phyloP scores from a whole-genome alignment of 2,329 filamentous ascomycete species.

The Fonsecaea erecta region DNA sequence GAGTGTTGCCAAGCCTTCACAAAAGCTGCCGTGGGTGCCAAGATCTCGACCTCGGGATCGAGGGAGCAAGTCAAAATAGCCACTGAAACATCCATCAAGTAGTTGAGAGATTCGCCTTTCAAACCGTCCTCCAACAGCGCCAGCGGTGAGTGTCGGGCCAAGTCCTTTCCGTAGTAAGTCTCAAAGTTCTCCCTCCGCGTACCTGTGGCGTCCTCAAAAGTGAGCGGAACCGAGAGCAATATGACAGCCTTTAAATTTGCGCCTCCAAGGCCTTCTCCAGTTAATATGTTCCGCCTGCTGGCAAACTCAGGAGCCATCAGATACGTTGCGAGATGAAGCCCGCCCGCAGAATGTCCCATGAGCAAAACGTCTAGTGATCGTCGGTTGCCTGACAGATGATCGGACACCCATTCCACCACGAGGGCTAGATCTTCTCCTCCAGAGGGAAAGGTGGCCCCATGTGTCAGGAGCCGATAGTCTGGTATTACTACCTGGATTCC shows the following conservation, averaged over 20 bases:
- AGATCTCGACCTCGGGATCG: too few relatives aligned
- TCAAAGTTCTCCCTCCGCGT: not conserved
- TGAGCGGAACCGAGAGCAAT: conserved; percentile 23
- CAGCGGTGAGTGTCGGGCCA: not conserved
- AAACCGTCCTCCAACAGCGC: too few relatives aligned
- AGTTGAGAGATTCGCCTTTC: too few relatives aligned
- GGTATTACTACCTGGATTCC: conserved; percentile 45
- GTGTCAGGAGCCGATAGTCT: conserved; percentile 48
- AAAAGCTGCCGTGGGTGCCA: too few relatives aligned
- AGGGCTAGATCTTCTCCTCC: conserved; percentile 48
- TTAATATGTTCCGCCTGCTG: too few relatives aligned
- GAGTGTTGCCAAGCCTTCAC: too few relatives aligned
- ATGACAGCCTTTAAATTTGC: too few relatives aligned
- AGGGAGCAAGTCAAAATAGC: too few relatives aligned
- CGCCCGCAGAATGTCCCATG: conserved; percentile 50
- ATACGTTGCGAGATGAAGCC: conserved; percentile 46
- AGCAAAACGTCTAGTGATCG: conserved; percentile 45
- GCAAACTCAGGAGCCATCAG: conserved; percentile 38
- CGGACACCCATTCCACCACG: conserved; percentile 45
- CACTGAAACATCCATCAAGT: too few relatives aligned
- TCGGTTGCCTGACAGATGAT: conserved; percentile 33
- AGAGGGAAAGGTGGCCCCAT: conserved; percentile 48
- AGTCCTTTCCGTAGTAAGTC: not conserved
- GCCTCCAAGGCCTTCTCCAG: too few relatives aligned
- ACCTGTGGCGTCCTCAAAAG: conserved; percentile 7